Percentiles rank a stretch among this genome's conserved stretches.
phyloP scores from a whole-genome alignment of 2,329 filamentous ascomycete species.

The Cladobotryum protrusum region DNA sequence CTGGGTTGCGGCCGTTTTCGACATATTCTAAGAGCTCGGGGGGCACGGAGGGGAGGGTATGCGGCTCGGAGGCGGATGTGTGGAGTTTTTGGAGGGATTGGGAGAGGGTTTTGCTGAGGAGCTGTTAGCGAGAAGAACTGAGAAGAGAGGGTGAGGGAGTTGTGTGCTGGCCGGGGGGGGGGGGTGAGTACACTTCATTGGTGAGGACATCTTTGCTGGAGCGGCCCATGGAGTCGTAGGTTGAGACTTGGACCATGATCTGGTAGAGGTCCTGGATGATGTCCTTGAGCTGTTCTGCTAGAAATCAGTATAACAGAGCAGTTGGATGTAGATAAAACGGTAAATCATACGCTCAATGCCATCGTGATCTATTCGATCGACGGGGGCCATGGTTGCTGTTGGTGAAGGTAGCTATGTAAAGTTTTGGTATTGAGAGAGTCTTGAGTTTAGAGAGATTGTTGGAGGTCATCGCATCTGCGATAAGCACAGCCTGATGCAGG shows the following conservation, averaged over 20 bases:
- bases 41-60: constrained; percentile 47
- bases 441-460: background rate
- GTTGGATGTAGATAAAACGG: background rate
- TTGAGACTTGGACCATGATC: constrained; percentile 55
- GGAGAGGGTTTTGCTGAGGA: constrained; percentile 33
- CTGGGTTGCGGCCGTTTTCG: constrained; percentile 64
- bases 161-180: too few species aligned
- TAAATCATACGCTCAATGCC: constrained; percentile 32
- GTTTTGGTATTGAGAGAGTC: background rate
- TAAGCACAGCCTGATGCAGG: too few species aligned
- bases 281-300: constrained; percentile 51
- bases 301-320: background rate
- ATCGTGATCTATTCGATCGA: constrained; percentile 33
- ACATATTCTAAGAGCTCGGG: constrained; percentile 62
- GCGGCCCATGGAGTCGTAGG: constrained; percentile 50
- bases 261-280: constrained; percentile 59
- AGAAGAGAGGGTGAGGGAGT: constrained; percentile 1
- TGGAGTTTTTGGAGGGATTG: constrained; percentile 33
- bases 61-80: constrained; percentile 33
- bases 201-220: constrained; percentile 52
- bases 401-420: background rate
- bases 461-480: too few species aligned
- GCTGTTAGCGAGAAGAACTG: constrained; percentile 5
- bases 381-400: constrained; percentile 33
- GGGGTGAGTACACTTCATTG: constrained; percentile 39